Evolutionary conservation across 176 grass and related monocot species (phyloP).

Genomic region (barley (Hordeum vulgare)): MorexV3_pseudomolecules_assembly NC_058519.1:614925457-614925956

Average conservation of each 20-base stretch:
- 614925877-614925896: slow-evolving; percentile 17
- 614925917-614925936: neutral
- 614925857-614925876: slow-evolving; percentile 2
- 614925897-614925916: slow-evolving; percentile 1
- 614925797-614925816: neutral
- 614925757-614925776: slow-evolving; percentile 54
- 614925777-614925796: slow-evolving; percentile 37
- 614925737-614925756: neutral
- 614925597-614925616: slow-evolving; percentile 82
- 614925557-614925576: slow-evolving; percentile 73
- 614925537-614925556: slow-evolving; percentile 83
- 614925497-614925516: slow-evolving; percentile 61
- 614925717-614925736: neutral
- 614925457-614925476: slow-evolving; percentile 7
- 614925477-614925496: slow-evolving; percentile 50
- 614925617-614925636: slow-evolving; percentile 64
- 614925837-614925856: neutral
- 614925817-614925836: slow-evolving; percentile 9
- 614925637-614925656: neutral
- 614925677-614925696: neutral
- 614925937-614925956: slow-evolving; percentile 18
- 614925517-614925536: slow-evolving; percentile 51
- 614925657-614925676: neutral
- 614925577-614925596: slow-evolving; percentile 80
- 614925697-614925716: neutral